Evolutionary conservation across 73 alveolate species (phyloP).

Genomic region (Urostyla sp.): DNA sequence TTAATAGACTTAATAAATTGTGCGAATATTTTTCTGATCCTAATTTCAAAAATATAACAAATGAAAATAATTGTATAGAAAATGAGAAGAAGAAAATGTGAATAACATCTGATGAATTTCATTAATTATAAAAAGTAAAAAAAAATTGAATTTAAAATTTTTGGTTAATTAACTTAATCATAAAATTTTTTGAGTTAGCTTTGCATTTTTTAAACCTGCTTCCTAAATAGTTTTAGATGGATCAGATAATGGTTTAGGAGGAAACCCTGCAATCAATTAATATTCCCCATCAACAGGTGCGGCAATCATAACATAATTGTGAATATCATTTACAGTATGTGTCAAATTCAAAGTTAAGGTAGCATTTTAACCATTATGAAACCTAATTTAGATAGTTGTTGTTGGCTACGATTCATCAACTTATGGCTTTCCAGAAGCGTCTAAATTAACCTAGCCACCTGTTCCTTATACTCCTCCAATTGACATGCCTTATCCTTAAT

Average conservation of each 20-base stretch:
- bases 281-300: slow-evolving; percentile 81
- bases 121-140: no score
- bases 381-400: slow-evolving; percentile 76
- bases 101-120: slow-evolving; percentile 1
- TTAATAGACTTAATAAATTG: slow-evolving; percentile 60
- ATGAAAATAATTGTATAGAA: neutral
- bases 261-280: slow-evolving; percentile 81
- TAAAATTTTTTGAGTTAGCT: slow-evolving; percentile 69
- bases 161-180: neutral
- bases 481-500: slow-evolving; percentile 75
- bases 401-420: slow-evolving; percentile 75
- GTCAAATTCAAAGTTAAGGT: slow-evolving; percentile 61
- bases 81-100: slow-evolving; percentile 15
- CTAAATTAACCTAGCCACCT: slow-evolving; percentile 63
- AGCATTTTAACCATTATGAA: slow-evolving; percentile 80
- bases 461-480: slow-evolving; percentile 67
- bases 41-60: slow-evolving; percentile 39
- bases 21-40: slow-evolving; percentile 64
- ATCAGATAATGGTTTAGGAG: slow-evolving; percentile 79
- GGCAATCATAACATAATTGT: slow-evolving; percentile 74
- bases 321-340: slow-evolving; percentile 71
- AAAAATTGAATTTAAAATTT: neutral
- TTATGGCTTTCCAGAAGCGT: slow-evolving; percentile 68
- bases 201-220: slow-evolving; percentile 77
- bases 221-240: slow-evolving; percentile 72